phyloP scores from a whole-genome alignment of 2,329 filamentous ascomycete genomes.

The Exophiala xenobiotica region DNA sequence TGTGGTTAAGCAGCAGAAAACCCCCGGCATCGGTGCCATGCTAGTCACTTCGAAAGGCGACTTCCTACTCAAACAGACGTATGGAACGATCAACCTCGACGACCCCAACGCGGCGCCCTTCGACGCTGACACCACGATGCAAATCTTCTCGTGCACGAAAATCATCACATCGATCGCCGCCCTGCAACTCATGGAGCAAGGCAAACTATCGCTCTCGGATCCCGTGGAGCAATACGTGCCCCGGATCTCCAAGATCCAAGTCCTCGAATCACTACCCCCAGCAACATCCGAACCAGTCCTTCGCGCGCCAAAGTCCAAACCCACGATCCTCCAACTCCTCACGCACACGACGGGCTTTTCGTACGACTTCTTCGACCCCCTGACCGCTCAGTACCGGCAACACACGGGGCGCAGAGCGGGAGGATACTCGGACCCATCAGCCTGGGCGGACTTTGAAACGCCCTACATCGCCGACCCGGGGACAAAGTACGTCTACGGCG shows the following conservation, averaged over 20 bases:
- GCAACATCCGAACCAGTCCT: constrained; percentile 7
- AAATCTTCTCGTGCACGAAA: constrained; percentile 28
- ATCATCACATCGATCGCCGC: constrained; percentile 24
- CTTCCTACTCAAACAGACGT: constrained; percentile 20
- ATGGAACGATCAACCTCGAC: constrained; percentile 19
- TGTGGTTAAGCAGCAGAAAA: constrained; percentile 25
- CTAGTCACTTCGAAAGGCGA: constrained; percentile 23
- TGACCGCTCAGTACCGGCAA: constrained; percentile 17
- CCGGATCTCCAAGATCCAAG: constrained; percentile 20
- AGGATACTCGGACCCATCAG: constrained; percentile 7
- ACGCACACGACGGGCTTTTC: constrained; percentile 26
- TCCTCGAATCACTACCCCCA: constrained; percentile 13
- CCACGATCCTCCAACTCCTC: constrained; percentile 25
- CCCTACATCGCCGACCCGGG: constrained; percentile 24
- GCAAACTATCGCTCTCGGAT: constrained; percentile 26
- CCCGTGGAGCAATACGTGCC: constrained; percentile 27
- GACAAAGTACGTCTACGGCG: constrained; percentile 25
- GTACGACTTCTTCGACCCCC: constrained; percentile 26
- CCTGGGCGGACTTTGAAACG: constrained; percentile 16
- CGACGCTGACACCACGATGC: constrained; percentile 19
- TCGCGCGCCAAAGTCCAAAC: constrained; percentile 15
- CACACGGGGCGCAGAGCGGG: constrained; percentile 7
- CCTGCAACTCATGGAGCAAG: constrained; percentile 28
- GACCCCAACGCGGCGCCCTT: constrained; percentile 16
- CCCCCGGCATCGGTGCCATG: constrained; percentile 22